These are phyloP conservation scores for Colletotrichum sp. DNA, from an alignment of 2,329 filamentous ascomycete species.

Conservation along the genomic window DNA sequence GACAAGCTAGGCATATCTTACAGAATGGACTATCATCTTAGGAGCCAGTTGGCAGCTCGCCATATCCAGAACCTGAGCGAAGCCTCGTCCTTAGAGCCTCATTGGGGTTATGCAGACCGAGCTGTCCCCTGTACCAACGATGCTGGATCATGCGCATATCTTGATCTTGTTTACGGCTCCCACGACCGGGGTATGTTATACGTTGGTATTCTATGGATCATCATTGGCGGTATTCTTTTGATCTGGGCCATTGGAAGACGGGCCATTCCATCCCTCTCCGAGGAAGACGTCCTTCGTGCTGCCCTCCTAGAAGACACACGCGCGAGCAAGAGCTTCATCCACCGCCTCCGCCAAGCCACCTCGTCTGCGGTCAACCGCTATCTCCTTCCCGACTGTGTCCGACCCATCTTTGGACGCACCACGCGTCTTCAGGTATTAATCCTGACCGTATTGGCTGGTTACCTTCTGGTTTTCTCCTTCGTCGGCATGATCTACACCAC, in stretches of 20 bases:
- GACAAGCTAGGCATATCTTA: neutral
- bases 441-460: slow-evolving; percentile 60
- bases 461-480: slow-evolving; percentile 73
- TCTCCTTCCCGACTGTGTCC: slow-evolving; percentile 65
- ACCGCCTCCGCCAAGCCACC: slow-evolving; percentile 39
- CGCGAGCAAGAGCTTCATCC: slow-evolving; percentile 11
- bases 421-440: slow-evolving; percentile 72
- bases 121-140: slow-evolving; percentile 51
- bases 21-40: slow-evolving; percentile 15
- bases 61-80: slow-evolving; percentile 47
- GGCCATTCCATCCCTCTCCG: slow-evolving; percentile 19
- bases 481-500: slow-evolving; percentile 70
- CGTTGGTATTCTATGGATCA: slow-evolving; percentile 54
- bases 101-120: slow-evolving; percentile 54
- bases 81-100: slow-evolving; percentile 38
- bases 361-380: slow-evolving; percentile 36
- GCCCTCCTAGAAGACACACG: slow-evolving; percentile 1
- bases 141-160: slow-evolving; percentile 50
- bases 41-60: slow-evolving; percentile 13
- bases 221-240: slow-evolving; percentile 48
- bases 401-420: slow-evolving; percentile 70
- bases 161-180: slow-evolving; percentile 54
- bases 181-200: slow-evolving; percentile 58
- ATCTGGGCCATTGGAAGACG: slow-evolving; percentile 43
- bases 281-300: slow-evolving; percentile 10